Evolutionary conservation across 2,329 filamentous ascomycete species (phyloP).

Genomic region (Rosellinia necatrix): DNA sequence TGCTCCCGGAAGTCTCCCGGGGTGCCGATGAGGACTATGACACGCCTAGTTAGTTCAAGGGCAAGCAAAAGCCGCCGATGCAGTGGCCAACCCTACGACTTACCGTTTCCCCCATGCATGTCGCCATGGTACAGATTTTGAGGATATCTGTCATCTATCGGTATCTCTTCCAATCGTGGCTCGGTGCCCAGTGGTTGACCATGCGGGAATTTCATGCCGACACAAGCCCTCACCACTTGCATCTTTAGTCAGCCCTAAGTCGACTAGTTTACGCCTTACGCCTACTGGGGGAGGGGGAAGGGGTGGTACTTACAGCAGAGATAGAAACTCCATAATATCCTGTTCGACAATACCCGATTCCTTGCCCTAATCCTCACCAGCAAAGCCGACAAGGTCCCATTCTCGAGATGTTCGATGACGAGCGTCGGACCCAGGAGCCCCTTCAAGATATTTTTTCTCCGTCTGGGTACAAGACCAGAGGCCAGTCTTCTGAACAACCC

Average conservation of each 20-base stretch:
- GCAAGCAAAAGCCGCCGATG: background rate
- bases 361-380: accelerated
- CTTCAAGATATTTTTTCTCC: background rate
- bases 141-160: background rate
- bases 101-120: conserved; percentile 19
- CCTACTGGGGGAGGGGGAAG: no score
- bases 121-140: conserved; percentile 1
- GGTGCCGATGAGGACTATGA: conserved; percentile 13
- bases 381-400: conserved; percentile 7
- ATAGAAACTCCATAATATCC: conserved; percentile 26
- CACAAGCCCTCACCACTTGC: conserved; percentile 21
- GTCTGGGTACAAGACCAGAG: background rate
- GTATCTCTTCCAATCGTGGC: conserved; percentile 11
- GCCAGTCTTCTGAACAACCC: background rate
- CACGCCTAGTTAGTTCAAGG: conserved; percentile 1
- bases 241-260: background rate
- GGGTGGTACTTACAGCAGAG: conserved; percentile 25
- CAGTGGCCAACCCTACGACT: background rate
- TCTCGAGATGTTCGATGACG: conserved; percentile 19
- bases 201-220: conserved; percentile 15
- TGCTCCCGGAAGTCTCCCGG: conserved; percentile 17
- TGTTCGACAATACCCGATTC: conserved; percentile 6
- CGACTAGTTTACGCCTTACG: background rate
- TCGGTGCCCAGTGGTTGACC: background rate
- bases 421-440: conserved; percentile 13